Evolutionary conservation across 1,284 basidiomycete species (phyloP), one percentile per base, ranked within the genome.

Genomic region (Moesziomyces parantarcticus): DNA sequence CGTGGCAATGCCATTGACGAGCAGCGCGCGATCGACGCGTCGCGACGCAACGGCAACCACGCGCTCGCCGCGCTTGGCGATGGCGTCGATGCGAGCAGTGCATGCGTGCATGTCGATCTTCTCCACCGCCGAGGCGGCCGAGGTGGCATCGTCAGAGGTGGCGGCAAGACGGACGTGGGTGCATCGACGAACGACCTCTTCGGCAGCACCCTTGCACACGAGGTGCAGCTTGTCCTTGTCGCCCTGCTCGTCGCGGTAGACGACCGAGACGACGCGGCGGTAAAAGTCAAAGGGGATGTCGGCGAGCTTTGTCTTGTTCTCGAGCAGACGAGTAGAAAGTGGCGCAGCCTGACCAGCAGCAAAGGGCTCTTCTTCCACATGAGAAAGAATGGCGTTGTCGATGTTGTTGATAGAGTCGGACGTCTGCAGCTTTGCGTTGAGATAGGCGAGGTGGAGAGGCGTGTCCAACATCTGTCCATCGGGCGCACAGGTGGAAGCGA

Each of bases 361-460:
- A 21, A 49, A 32, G 18, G 34, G 14, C 8, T 25, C n/a, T 21
- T 50, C 49, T 18, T 41, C 49, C 1, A 50, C 11, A 21, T 41
- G 36, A 10, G 36, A 22, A 36, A 50, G 39, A 21, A 50, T 50
- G 23, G 49, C 49, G 5, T 39, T 25, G 49, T 50, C 49, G 36
- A 50, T 50, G 49, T 50, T 50, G 49, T 50, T 50, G 49, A 25
- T 41, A 25, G 41, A 50, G 36, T 50, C 49, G 13, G 49, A 50
- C n/a, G 49, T 50, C 49, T 50, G 49, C 16, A 50, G 49, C 36
- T 41, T 50, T 36, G 49, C 49, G 36, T 50, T 50, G 21, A 50
- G 49, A 18, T 50, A 50, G 16, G 49, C 49, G 21, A 50, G 49
- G 36, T 50, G 49, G 8, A 50, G 21, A 3, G 49, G 49, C 16